Evolutionary conservation across 2,329 filamentous ascomycete species (phyloP).

Genomic region (Bipolaris cookei): DNA sequence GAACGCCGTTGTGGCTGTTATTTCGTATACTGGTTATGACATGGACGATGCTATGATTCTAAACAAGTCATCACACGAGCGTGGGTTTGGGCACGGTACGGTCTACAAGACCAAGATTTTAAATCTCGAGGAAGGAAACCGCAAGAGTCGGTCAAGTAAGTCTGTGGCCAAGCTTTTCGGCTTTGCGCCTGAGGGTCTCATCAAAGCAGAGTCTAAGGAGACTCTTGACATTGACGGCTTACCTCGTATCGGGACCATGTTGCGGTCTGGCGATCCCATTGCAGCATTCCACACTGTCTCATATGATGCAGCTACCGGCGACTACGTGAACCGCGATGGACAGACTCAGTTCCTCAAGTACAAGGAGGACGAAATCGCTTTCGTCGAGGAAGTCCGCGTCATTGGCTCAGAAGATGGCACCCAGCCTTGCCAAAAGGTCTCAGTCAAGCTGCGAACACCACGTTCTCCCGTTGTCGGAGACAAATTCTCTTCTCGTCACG

Average conservation of each 20-base stretch:
- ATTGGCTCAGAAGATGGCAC: constrained; percentile 83
- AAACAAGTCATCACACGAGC: constrained; percentile 95
- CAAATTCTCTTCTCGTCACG: constrained; percentile 98
- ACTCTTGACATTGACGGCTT: constrained; percentile 88
- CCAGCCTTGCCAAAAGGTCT: constrained; percentile 85
- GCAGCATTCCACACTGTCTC: constrained; percentile 90
- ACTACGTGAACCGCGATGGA: constrained; percentile 84
- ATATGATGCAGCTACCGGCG: constrained; percentile 72
- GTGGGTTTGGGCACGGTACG: constrained; percentile 92
- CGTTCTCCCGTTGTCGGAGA: constrained; percentile 93
- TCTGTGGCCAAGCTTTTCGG: constrained; percentile 85
- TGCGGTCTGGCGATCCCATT: constrained; percentile 82
- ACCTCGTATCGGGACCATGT: constrained; percentile 76
- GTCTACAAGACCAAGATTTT: constrained; percentile 98
- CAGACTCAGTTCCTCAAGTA: constrained; percentile 90
- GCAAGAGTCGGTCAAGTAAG: constrained; percentile 68
- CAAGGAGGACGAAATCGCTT: constrained; percentile 88
- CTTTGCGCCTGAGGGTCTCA: constrained; percentile 77
- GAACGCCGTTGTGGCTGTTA: constrained; percentile 95
- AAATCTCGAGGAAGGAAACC: constrained; percentile 78
- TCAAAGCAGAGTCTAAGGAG: constrained; percentile 72
- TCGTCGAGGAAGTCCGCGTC: constrained; percentile 89
- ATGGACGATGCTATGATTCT: constrained; percentile 99
- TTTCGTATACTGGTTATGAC: constrained; percentile 98
- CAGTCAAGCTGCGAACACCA: constrained; percentile 90